phyloP scores from a whole-genome alignment of 495 filamentous ascomycete species.

The Rhypophila decipiens region DNA sequence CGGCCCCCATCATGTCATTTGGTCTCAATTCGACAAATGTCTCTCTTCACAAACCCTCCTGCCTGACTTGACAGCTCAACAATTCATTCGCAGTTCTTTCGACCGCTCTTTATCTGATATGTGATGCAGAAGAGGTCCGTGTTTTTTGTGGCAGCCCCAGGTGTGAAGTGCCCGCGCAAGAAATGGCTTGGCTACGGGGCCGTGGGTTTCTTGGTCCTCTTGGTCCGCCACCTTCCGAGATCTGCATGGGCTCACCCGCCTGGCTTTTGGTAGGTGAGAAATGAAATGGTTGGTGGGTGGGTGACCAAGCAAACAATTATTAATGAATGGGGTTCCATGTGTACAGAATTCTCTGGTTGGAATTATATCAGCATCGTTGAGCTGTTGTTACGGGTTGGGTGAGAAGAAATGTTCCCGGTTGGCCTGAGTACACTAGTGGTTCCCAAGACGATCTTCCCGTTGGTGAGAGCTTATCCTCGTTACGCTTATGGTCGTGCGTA shows the following conservation, averaged over 20 bases:
- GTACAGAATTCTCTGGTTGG: neutral
- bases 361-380: neutral
- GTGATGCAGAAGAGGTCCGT: no score
- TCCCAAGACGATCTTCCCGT: slow-evolving; percentile 1
- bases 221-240: neutral
- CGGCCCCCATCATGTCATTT: no score
- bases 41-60: no score
- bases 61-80: no score
- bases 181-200: no score
- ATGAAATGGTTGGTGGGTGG: neutral
- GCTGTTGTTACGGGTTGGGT: neutral
- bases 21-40: no score
- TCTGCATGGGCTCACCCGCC: neutral
- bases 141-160: no score
- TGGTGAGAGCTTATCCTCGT: neutral
- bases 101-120: no score
- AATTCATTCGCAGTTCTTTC: no score
- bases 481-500: slow-evolving; percentile 7
- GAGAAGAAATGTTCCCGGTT: neutral
- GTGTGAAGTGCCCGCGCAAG: no score
- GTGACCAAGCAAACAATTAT: neutral
- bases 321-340: neutral
- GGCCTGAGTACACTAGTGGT: neutral
- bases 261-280: neutral
- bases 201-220: no score